Base-by-base conservation (phyloP, 352 stramenopile genomes). In the Thraustochytrium sp. region DNA sequence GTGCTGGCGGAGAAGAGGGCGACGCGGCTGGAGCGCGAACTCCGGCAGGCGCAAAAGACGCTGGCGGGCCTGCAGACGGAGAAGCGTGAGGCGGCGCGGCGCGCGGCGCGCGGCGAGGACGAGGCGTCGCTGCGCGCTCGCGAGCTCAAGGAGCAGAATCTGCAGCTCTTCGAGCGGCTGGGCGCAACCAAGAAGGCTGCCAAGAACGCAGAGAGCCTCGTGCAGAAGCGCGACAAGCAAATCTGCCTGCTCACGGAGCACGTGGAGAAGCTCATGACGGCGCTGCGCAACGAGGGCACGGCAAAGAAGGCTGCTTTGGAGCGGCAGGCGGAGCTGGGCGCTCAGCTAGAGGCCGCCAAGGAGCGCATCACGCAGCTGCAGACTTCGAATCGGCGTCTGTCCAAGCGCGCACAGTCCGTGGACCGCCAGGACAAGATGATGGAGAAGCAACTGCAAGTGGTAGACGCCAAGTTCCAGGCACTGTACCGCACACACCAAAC, bases 231-330 rank as follows among this genome's bases (percentile, higher is more conserved):
- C 21, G 68, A 80, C 31, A n/a, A 11, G 8, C 68, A 80, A 34
- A 72, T 80, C 13, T 80, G 68, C 42, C 8, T 80, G 5, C 40
- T 80, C 21, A 80, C 68, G 2, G 68, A 80, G 68, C 68, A 80
- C 31, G 40, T 80, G 8, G 68, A 80, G 38, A 80, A 80, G 51
- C 51, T 80, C 34, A 80, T 80, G 68, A 44, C 18, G 11, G 34
- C 68, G 34, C 44, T 80, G 5, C 31, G 40, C 18, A 46, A 80
- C 23, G 48, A 80, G 49, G 51, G 68, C n/a, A 16, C 31, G 53
- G 46, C 51, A 37, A 80, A 80, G 38, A 63, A 68, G 38, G 37
- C 0, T 18, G 68, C 68, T 18, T 8, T 37, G 1, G 11, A 8
- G 18, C 48, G 34, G 29, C 3, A 21, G 44, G 44, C 23, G 13